Evolutionary conservation across 1,139 yeast genomes (phyloP).

Genomic region (Hyphopichia khmerensis): DNA sequence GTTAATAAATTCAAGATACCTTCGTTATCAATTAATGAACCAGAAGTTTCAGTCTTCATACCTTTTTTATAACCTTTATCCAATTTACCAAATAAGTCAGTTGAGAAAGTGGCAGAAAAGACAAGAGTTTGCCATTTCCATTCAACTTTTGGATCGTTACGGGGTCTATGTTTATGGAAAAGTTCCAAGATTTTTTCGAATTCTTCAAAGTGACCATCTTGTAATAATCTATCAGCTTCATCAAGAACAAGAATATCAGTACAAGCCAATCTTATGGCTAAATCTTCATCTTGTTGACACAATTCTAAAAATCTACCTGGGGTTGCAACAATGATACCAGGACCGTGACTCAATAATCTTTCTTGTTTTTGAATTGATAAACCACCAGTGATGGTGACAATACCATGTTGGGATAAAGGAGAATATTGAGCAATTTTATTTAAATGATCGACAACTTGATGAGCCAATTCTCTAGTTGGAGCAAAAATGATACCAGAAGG

Average conservation of each 20-base stretch:
- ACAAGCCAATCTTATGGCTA: conserved; percentile 56
- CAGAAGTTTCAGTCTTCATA: conserved; percentile 23
- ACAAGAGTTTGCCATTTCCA: conserved; percentile 86
- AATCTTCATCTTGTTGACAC: conserved; percentile 58
- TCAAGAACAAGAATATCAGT: conserved; percentile 79
- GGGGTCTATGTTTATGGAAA: conserved; percentile 40
- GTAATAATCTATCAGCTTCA: conserved; percentile 96
- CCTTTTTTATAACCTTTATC: conserved; percentile 36
- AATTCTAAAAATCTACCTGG: conserved; percentile 93
- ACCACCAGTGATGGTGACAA: conserved; percentile 91
- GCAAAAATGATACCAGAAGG: conserved; percentile 85
- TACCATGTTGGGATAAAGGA: conserved; percentile 54
- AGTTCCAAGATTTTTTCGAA: conserved; percentile 76
- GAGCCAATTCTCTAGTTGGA: conserved; percentile 96
- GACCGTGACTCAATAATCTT: conserved; percentile 68
- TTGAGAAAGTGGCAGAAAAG: conserved; percentile 91
- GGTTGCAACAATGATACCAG: conserved; percentile 88
- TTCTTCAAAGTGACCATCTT: conserved; percentile 96
- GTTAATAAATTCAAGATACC: conserved; percentile 55
- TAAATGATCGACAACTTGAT: conserved; percentile 85
- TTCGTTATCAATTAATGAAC: conserved; percentile 48
- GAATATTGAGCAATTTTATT: conserved; percentile 59
- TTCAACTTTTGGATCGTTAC: conserved; percentile 17
- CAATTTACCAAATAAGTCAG: conserved; percentile 76
- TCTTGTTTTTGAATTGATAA: conserved; percentile 91